A percentile compares a stretch with the other conserved stretches of the same genome.
These are phyloP conservation scores for Chaetomium olivaceum DNA, from an alignment of 2,329 filamentous ascomycete species.

Conservation along the genomic window DNA sequence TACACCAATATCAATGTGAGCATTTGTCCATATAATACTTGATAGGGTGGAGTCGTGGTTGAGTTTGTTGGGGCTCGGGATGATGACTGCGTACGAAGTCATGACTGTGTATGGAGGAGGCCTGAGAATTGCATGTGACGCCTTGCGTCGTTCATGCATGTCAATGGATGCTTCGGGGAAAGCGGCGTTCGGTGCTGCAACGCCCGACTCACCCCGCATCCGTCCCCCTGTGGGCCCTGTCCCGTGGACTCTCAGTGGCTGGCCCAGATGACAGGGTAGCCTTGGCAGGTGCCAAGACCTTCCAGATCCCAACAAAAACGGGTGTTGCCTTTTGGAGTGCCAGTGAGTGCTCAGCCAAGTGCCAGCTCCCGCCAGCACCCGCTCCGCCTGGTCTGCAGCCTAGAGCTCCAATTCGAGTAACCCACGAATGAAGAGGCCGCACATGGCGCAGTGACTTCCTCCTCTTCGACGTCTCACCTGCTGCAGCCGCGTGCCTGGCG, in stretches of 20 bases:
- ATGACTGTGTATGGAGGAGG: background rate
- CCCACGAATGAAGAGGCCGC: conserved; percentile 30
- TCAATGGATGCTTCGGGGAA: background rate
- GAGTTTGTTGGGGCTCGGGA: background rate
- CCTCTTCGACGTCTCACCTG: conserved; percentile 6
- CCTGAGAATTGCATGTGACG: conserved; percentile 11
- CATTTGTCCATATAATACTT: background rate
- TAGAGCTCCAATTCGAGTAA: background rate
- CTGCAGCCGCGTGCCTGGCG: conserved; percentile 8
- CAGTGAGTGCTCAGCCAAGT: no score
- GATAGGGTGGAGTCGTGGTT: background rate
- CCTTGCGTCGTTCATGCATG: background rate
- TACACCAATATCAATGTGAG: background rate
- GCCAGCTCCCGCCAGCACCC: no score
- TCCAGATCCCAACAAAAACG: conserved; percentile 24
- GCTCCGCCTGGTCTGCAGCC: background rate
- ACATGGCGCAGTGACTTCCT: conserved; percentile 26
- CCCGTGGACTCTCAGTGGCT: background rate
- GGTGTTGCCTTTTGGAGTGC: background rate
- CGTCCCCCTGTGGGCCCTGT: background rate
- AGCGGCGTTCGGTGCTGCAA: conserved; percentile 9
- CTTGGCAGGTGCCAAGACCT: conserved; percentile 18
- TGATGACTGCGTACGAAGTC: background rate
- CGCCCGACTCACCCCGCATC: conserved; percentile 6
- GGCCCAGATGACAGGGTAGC: conserved; percentile 3